Conservation (phyloP, 2,329 filamentous ascomycete species). For the Neonectria ditissima region DNA sequence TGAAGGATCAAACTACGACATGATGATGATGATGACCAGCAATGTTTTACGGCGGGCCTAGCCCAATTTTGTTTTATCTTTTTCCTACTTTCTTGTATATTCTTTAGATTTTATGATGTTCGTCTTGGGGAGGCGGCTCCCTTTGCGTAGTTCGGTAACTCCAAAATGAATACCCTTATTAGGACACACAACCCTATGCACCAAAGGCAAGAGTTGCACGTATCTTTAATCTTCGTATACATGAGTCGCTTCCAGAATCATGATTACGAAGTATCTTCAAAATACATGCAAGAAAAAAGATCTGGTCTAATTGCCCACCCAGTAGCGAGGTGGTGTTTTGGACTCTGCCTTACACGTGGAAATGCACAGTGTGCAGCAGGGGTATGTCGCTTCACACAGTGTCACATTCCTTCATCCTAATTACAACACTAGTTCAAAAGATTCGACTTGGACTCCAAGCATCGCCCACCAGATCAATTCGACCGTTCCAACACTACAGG, state of each 20-base stretch:
- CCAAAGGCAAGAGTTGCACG: not conserved
- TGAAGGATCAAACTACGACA: slow-evolving; percentile 10
- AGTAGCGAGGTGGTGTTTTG: not conserved
- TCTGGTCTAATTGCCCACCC: not conserved
- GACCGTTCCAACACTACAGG: slow-evolving; percentile 12
- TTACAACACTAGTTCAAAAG: slow-evolving; percentile 33
- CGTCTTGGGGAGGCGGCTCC: slow-evolving; percentile 1
- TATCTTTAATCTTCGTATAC: not conserved
- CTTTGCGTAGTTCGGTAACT: not conserved
- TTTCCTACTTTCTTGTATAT: slow-evolving; percentile 20
- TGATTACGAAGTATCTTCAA: not conserved
- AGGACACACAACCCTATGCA: not conserved
- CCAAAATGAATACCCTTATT: slow-evolving; percentile 9
- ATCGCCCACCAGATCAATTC: slow-evolving; percentile 18
- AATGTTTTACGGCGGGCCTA: slow-evolving; percentile 23
- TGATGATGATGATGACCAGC: slow-evolving; percentile 33
- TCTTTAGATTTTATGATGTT: slow-evolving; percentile 11
- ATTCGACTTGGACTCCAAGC: slow-evolving; percentile 28
- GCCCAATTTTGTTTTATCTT: slow-evolving; percentile 18
- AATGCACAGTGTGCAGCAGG: slow-evolving; percentile 30
- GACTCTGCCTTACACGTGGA: slow-evolving; percentile 4
- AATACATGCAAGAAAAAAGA: not conserved
- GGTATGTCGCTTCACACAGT: slow-evolving; percentile 29
- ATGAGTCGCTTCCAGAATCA: not conserved
- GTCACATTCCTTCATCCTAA: slow-evolving; percentile 23